Base-by-base conservation (phyloP, 2,329 filamentous ascomycete genomes). In the Ophiostoma australiae region DNA sequence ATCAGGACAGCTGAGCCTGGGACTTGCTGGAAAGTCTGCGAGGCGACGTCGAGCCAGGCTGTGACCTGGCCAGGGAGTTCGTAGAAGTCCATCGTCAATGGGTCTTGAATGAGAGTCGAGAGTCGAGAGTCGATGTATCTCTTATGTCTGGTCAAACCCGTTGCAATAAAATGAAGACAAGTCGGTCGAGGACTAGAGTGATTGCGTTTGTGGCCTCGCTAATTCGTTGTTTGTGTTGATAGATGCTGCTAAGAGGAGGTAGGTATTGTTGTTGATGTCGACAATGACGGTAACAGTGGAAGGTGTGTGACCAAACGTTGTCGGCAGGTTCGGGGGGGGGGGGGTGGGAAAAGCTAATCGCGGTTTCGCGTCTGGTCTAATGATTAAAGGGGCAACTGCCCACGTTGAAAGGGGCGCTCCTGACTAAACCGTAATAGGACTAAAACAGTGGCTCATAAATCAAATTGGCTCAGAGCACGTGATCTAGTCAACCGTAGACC, bases 1-100 rank as follows among this genome's bases (percentile, higher is more conserved):
- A 97, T 87, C 77, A 98, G 85, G 76, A 99, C 97, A 61, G 94
- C 92, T 39, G 94, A 98, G 69, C 95, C 95, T 39, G 95, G 96
- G 55, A 99, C 87, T 77, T 91, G 92, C 77, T 97, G 94, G 79
- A 99, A 96, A 72, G 89, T 85, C 72, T 87, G 82, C 70, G 84
- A 83, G 33, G 85, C 80, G 74, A 84, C 82, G 73, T 85, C 81
- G 66, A 87, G 80, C 74, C 85, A 84, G 72, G 82, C 79, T 72
- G 84, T 81, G 73, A 87, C 76, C 75, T 87, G 82, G 70, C 80
- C 80, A 76, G 89, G 87, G 44, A 87, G 82, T 76, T 88, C 85
- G 76, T 89, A 85, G 70, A 90, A 81, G 77, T 91, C 89, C 89
- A 91, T 91, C n/a, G 31, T 41, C 13, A 63, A 63, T 13, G 27